Evolutionary conservation across 768 basidiomycete species (phyloP).

Genomic region (Daedaleopsis sinensis): DNA sequence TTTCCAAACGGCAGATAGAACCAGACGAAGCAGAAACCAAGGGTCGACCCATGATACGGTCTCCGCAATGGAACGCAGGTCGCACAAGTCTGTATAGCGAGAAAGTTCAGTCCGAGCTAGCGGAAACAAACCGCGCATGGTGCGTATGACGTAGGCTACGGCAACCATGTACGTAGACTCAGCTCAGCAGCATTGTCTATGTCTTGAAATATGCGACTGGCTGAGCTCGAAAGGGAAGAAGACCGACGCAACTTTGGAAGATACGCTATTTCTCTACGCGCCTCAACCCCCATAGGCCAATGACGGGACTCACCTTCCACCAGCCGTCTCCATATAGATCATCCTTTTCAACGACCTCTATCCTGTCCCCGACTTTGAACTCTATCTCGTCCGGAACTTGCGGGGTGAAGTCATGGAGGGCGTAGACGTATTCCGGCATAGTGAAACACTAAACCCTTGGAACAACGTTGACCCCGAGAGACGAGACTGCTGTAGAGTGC

Average conservation of each 20-base stretch:
- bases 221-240: not conserved
- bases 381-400: slow-evolving; percentile 94
- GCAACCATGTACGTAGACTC: too few species aligned
- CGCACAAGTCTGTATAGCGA: not conserved
- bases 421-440: slow-evolving; percentile 84
- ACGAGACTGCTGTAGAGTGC: not conserved
- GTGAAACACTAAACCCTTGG: not conserved
- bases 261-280: not conserved
- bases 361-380: slow-evolving; percentile 83
- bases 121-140: too few species aligned
- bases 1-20: not conserved
- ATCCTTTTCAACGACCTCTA: slow-evolving; percentile 91
- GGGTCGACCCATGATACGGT: not conserved
- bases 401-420: slow-evolving; percentile 84
- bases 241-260: not conserved
- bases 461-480: not conserved
- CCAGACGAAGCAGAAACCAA: too few species aligned
- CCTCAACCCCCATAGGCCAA: not conserved
- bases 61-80: not conserved
- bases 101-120: too few species aligned
- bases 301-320: slow-evolving; percentile 70
- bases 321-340: slow-evolving; percentile 94
- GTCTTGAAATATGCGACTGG: too few species aligned
- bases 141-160: too few species aligned
- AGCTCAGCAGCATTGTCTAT: too few species aligned